Base-by-base conservation (phyloP, 306 rosid genomes). In the Psophocarpus tetragonolobus region DNA sequence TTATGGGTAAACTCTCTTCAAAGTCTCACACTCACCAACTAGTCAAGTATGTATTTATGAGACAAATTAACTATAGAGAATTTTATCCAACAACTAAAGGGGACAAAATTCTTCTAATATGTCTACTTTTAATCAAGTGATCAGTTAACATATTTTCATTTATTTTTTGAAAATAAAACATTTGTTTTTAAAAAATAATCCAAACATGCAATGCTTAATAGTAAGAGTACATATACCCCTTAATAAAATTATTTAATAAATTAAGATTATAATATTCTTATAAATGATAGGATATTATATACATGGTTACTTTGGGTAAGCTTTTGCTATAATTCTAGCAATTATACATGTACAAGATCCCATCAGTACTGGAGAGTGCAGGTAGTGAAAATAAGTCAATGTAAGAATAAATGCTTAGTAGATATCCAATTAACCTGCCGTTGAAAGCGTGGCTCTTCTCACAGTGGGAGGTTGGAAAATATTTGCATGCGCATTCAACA, bases 381-480 rank as follows among this genome's bases (percentile, higher is more conserved):
- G 56, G 39, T 6, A 2, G 32, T 53, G 75, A 67, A 77, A 56
- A 26, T 14, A 78, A 68, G 82, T 57, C 76, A 78, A 57, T 14
- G 69, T 33, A 38, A 10, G 35, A 17, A 45, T 33, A 60, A 70
- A 60, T 79, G 48, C 64, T 26, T 60, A 4, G 51, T 27, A 0
- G 29, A 60, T 26, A 24, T 10, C 45, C 29, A 29, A 70, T n/a
- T 60, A 60, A 35, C 24, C 24, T 30, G 54, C 56, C 76, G 56
- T 60, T 56, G 65, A 72, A 80, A 80, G 14, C 6, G 17, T 12
- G 42, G 74, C 15, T 27, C 39, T 18, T 3, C 54, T 6, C 12
- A 50, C n/a, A 62, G 73, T 79, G 83, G 26, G 78, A 36, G 68
- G 73, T 80, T 71, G 83, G 74, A 76, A 74, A 74, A 57, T 38